Conservation (phyloP, 2,329 filamentous ascomycete species). For the Hypoxylon sp. region DNA sequence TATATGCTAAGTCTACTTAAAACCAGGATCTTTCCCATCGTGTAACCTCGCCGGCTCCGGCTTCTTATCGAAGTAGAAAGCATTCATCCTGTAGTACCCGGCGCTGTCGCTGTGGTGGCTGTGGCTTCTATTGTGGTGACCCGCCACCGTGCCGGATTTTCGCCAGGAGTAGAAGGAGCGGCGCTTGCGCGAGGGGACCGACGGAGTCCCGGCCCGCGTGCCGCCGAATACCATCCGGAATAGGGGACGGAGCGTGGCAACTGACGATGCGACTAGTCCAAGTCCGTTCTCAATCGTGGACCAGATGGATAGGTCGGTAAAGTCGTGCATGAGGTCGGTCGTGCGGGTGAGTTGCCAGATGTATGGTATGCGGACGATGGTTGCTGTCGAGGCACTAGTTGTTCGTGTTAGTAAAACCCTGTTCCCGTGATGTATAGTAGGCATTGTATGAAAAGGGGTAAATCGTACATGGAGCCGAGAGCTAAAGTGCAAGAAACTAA, state of each 20-base stretch:
- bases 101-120: constrained; percentile 1
- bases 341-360: constrained; percentile 49
- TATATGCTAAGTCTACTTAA: constrained; percentile 1
- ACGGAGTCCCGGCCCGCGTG: constrained; percentile 2
- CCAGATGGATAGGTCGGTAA: constrained; percentile 55
- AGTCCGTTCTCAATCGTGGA: constrained; percentile 54
- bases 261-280: constrained; percentile 50
- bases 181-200: not conserved
- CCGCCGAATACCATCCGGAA: constrained; percentile 38
- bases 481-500: constrained; percentile 45
- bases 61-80: constrained; percentile 2
- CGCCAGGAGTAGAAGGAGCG: constrained; percentile 21
- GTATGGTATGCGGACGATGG: constrained; percentile 54
- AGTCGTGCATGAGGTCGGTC: constrained; percentile 51
- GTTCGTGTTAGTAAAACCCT: not conserved
- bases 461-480: constrained; percentile 51
- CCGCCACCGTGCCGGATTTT: constrained; percentile 1
- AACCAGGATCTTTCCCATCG: not conserved
- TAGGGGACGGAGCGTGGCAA: constrained; percentile 51
- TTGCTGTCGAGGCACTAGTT: constrained; percentile 51
- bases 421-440: too few relatives aligned
- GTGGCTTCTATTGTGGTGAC: too few relatives aligned
- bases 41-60: constrained; percentile 7
- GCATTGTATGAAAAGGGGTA: not conserved
- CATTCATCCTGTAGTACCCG: constrained; percentile 20